Conservation (phyloP, 2,329 filamentous ascomycete species). For the Metarhizium rileyi region DNA sequence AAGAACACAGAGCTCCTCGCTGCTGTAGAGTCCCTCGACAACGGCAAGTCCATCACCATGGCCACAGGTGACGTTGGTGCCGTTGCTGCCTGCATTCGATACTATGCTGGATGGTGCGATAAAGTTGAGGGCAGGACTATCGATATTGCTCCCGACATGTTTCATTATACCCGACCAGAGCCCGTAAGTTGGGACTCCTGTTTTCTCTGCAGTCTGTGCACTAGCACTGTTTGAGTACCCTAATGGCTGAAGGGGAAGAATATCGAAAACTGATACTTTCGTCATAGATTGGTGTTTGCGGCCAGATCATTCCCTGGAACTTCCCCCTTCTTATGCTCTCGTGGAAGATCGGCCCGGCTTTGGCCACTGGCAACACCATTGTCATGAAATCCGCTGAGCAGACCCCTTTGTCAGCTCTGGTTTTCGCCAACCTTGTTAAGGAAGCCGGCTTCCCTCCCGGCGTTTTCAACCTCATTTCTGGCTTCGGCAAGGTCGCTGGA, state of each 20-base stretch:
- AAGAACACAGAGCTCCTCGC: constrained; percentile 68
- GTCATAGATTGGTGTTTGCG: constrained; percentile 58
- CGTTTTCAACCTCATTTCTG: constrained; percentile 68
- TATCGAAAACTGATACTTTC: not conserved
- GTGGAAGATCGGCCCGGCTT: constrained; percentile 73
- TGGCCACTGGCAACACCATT: constrained; percentile 63
- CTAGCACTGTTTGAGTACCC: too few species aligned
- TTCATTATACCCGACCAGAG: constrained; percentile 74
- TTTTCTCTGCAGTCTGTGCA: too few species aligned
- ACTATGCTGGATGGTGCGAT: constrained; percentile 73
- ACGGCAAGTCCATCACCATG: constrained; percentile 72
- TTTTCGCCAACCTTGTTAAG: constrained; percentile 56
- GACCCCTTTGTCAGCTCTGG: constrained; percentile 60
- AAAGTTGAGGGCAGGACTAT: constrained; percentile 85
- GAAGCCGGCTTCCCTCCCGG: constrained; percentile 72
- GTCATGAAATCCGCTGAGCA: constrained; percentile 70
- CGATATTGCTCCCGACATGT: constrained; percentile 66
- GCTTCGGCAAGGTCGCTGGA: constrained; percentile 69
- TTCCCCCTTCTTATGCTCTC: constrained; percentile 72
- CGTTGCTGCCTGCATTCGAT: constrained; percentile 64
- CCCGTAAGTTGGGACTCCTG: constrained; percentile 38
- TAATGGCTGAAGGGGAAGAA: not conserved
- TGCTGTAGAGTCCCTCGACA: constrained; percentile 78
- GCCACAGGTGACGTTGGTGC: constrained; percentile 65
- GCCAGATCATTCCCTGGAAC: constrained; percentile 86